Evolutionary conservation across 2,329 filamentous ascomycete species (phyloP).

Genomic region (Trichoderma brevicompactum): DNA sequence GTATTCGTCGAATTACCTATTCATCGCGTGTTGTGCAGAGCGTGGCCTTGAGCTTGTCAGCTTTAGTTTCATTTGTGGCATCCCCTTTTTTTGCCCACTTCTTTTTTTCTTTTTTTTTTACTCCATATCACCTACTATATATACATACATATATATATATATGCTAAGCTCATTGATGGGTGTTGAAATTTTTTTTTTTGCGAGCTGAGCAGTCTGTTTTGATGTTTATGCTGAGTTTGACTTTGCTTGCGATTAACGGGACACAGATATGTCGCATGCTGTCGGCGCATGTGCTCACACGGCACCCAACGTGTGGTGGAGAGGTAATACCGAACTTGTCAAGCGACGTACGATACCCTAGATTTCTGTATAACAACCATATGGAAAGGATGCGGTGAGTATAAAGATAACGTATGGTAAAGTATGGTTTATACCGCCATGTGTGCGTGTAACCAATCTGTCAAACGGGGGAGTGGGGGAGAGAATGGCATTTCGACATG

Average conservation of each 20-base stretch:
- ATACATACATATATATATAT: conserved; percentile 11
- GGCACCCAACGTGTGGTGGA: neutral
- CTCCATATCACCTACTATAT: conserved; percentile 12
- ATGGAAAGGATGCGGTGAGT: neutral
- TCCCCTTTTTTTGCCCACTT: too few species aligned
- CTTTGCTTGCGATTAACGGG: neutral
- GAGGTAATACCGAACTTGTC: neutral
- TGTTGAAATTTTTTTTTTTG: neutral
- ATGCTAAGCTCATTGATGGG: neutral
- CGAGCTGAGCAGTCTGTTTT: neutral
- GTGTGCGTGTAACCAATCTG: neutral
- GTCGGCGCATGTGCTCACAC: neutral
- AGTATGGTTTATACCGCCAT: neutral
- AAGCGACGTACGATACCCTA: neutral
- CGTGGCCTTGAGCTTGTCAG: conserved; percentile 27
- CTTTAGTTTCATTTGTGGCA: conserved; percentile 19
- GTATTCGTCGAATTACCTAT: conserved; percentile 15
- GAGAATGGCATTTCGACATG: too few species aligned
- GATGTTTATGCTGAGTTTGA: neutral
- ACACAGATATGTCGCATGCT: neutral
- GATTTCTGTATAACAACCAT: neutral
- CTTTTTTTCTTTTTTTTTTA: neutral
- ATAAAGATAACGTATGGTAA: too few species aligned
- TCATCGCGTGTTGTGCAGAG: conserved; percentile 24
- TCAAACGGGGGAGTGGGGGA: too few species aligned